Percentiles rank a stretch among this genome's conserved stretches.
Evolutionary conservation across 768 basidiomycete species (phyloP).

Genomic region (Phlegmacium glaucopus): DNA sequence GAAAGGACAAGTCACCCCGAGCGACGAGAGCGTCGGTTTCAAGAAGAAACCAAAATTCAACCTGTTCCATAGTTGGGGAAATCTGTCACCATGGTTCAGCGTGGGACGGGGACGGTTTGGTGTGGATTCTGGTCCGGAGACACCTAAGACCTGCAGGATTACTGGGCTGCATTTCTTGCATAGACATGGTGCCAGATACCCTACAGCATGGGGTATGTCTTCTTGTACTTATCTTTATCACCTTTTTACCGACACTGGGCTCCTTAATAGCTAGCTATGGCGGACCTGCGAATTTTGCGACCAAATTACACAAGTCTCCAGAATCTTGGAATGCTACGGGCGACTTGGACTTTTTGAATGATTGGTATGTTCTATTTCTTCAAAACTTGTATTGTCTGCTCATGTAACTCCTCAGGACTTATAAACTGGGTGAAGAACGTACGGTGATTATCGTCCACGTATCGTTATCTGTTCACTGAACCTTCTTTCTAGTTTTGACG

Average conservation of each 20-base stretch:
- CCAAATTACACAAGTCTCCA: constrained; percentile 51
- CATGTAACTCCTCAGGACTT: constrained; percentile 52
- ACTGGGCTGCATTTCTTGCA: constrained; percentile 79
- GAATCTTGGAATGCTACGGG: constrained; percentile 63
- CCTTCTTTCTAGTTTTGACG: constrained; percentile 57
- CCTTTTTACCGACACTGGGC: constrained; percentile 1
- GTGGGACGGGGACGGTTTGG: constrained; percentile 65
- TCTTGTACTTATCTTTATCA: not conserved
- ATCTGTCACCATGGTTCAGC: constrained; percentile 84
- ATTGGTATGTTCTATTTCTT: constrained; percentile 52
- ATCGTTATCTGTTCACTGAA: constrained; percentile 1
- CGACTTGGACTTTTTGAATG: constrained; percentile 71
- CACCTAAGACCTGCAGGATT: constrained; percentile 66
- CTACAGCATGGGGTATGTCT: constrained; percentile 59
- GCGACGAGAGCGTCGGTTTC: constrained; percentile 15
- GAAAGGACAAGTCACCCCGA: constrained; percentile 6
- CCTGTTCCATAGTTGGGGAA: constrained; percentile 79
- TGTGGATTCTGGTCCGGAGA: constrained; percentile 64
- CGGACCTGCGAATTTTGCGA: constrained; percentile 55
- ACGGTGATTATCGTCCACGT: not conserved
- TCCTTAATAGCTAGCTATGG: constrained; percentile 49
- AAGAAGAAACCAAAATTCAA: constrained; percentile 45
- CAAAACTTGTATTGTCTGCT: not conserved
- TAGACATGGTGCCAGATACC: constrained; percentile 76
- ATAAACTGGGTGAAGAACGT: constrained; percentile 89